Evolutionary conservation across 2,329 filamentous ascomycete species (phyloP).

Genomic region (Clarireedia paspali): DNA sequence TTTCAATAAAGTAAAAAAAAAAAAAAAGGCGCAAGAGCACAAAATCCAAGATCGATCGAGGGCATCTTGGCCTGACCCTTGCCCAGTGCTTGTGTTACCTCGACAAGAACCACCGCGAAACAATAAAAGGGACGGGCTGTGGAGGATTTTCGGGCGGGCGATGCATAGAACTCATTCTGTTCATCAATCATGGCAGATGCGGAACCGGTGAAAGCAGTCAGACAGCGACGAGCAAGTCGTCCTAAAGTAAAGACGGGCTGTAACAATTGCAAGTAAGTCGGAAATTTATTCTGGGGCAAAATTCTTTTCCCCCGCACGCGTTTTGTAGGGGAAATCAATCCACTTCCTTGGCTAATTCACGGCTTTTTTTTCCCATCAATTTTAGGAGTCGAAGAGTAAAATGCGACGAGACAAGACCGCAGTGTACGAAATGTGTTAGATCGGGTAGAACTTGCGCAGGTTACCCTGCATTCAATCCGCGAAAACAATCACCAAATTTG

Average conservation of each 20-base stretch:
- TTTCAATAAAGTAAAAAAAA: too few species aligned
- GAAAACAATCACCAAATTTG: conserved; percentile 11
- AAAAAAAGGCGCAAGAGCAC: too few species aligned
- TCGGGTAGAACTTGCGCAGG: conserved; percentile 52
- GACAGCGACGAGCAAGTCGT: conserved; percentile 23
- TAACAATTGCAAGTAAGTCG: conserved; percentile 57
- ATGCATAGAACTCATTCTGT: not conserved
- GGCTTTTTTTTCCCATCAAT: not conserved
- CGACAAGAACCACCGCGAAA: not conserved
- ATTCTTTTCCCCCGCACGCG: not conserved
- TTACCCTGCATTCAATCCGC: conserved; percentile 37
- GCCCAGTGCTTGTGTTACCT: not conserved
- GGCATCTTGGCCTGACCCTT: too few species aligned
- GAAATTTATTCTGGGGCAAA: not conserved
- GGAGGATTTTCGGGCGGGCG: not conserved
- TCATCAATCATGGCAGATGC: conserved; percentile 8
- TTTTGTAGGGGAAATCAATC: not conserved
- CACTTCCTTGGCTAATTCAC: conserved; percentile 4
- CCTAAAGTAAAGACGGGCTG: conserved; percentile 59
- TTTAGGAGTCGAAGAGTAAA: conserved; percentile 53
- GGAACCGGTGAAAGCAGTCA: not conserved
- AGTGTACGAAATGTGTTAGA: conserved; percentile 51
- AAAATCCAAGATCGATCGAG: too few species aligned
- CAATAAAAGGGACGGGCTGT: not conserved
- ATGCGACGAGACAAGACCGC: conserved; percentile 56